phyloP scores from a whole-genome alignment of 1,284 basidiomycete species.

The Hypsizygus ulmarius region DNA sequence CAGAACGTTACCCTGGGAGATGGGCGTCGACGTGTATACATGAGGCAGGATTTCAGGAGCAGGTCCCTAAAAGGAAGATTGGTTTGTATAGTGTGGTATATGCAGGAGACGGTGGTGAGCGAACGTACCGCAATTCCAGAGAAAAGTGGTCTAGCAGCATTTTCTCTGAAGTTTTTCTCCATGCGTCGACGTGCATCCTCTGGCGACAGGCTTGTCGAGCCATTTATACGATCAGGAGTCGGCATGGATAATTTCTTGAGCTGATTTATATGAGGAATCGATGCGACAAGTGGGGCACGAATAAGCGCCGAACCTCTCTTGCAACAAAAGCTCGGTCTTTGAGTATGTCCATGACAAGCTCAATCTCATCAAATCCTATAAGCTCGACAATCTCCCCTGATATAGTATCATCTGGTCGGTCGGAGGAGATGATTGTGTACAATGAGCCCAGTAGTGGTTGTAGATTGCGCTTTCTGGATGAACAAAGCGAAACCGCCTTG shows the following conservation, averaged over 20 bases:
- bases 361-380: constrained; percentile 86
- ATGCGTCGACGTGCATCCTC: constrained; percentile 64
- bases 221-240: neutral
- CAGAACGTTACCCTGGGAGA: constrained; percentile 64
- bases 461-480: constrained; percentile 24
- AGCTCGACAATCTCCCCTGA: constrained; percentile 78
- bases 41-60: constrained; percentile 77
- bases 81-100: neutral
- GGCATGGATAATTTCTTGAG: constrained; percentile 11
- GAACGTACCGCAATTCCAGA: constrained; percentile 51
- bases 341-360: constrained; percentile 61
- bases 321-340: constrained; percentile 41
- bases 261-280: constrained; percentile 7
- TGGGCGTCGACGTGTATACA: constrained; percentile 78
- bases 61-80: constrained; percentile 40
- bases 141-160: constrained; percentile 70
- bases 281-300: constrained; percentile 13
- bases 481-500: neutral
- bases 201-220: constrained; percentile 39
- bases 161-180: constrained; percentile 61
- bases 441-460: constrained; percentile 30
- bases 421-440: constrained; percentile 32
- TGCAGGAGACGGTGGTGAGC: constrained; percentile 14
- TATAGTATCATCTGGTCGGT: constrained; percentile 60
- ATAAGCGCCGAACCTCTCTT: constrained; percentile 38